Conservation (phyloP, 805 yeast genomes). For the Candida nemodendra region DNA sequence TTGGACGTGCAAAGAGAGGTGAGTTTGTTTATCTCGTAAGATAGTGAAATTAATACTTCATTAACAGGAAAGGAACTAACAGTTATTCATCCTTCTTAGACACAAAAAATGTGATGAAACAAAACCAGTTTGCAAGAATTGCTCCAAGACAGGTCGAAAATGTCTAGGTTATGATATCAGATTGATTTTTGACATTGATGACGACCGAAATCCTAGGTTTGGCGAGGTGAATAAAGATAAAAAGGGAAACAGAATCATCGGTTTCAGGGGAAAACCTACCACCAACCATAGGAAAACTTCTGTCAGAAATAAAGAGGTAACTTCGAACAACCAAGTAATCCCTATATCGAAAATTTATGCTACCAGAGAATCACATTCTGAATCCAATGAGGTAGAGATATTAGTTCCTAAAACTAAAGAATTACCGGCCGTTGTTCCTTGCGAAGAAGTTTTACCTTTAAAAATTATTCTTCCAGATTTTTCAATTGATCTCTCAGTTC, state of each 20-base stretch:
- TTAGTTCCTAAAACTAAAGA: background rate
- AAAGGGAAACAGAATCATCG: background rate
- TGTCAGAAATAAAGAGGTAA: background rate
- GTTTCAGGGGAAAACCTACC: background rate
- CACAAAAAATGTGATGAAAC: conserved; percentile 5
- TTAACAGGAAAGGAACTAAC: too few relatives aligned
- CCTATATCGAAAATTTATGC: background rate
- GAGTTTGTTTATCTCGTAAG: too few relatives aligned
- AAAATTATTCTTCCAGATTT: too few relatives aligned
- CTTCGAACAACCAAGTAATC: background rate
- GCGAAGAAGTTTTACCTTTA: background rate
- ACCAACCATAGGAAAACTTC: background rate
- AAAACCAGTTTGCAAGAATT: conserved; percentile 2
- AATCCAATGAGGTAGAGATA: background rate
- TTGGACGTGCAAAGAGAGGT: background rate
- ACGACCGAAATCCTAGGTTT: background rate
- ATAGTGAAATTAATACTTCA: too few relatives aligned
- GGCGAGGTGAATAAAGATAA: background rate
- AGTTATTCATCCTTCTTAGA: too few relatives aligned
- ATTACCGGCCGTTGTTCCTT: background rate
- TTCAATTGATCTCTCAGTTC: background rate
- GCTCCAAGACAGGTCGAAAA: background rate
- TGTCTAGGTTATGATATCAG: background rate
- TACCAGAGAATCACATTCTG: background rate
- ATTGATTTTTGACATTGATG: background rate